Evolutionary conservation across 164 flowering plant species (phyloP).

Genomic region (Kingdonia uniflora): DNA sequence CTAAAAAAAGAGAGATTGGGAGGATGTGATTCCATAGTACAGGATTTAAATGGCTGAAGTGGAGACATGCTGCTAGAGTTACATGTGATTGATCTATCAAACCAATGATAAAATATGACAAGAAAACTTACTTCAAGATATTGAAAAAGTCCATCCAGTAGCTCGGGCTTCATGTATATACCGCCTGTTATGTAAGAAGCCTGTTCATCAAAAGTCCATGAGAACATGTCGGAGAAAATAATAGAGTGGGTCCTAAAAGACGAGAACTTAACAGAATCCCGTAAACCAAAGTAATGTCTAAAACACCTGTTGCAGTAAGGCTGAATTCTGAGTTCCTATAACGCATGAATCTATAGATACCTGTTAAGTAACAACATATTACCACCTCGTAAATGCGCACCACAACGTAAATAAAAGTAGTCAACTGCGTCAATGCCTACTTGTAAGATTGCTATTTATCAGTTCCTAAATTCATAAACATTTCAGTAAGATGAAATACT

Average conservation of each 20-base stretch:
- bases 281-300: not conserved
- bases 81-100: no score
- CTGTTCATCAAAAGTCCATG: conserved; percentile 27
- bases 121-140: conserved; percentile 56
- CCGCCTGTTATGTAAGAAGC: conserved; percentile 97
- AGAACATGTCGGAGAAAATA: conserved; percentile 8
- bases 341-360: conserved; percentile 95
- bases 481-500: no score
- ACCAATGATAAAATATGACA: no score
- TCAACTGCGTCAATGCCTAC: no score
- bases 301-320: conserved; percentile 95
- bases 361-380: conserved; percentile 26
- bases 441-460: no score
- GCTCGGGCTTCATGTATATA: conserved; percentile 81
- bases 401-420: no score
- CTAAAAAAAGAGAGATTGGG: no score
- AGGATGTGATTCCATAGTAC: no score
- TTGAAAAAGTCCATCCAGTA: conserved; percentile 75
- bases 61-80: no score
- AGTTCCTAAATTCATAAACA: no score
- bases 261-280: not conserved
- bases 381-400: not conserved
- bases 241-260: not conserved
- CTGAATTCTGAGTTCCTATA: conserved; percentile 76
- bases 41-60: no score